Evolutionary conservation across 768 basidiomycete genomes (phyloP), one percentile per base, ranked within the genome.

Genomic region (Lentinula raphanica): DNA sequence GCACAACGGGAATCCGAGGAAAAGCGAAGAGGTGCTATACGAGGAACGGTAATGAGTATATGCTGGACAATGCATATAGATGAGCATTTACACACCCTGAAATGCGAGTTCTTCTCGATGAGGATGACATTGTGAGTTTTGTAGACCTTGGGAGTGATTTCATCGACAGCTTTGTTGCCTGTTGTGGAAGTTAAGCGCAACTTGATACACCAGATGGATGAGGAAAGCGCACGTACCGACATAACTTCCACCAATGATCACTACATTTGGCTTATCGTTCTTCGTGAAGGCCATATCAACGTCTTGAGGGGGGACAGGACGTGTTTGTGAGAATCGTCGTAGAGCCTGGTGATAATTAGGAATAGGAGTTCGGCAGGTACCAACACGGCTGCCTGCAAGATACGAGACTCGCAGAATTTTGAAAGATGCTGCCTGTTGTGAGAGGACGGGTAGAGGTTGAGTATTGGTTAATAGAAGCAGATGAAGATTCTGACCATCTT

Each of bases 201-300:
- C n/a, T n/a, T n/a, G n/a, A n/a, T n/a, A 23, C 3, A 35, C 17
- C 5, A 36, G 25, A 4, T 28, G n/a, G 9, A 40, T 15, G 5
- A 13, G 35, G 8, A 13, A 12, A 12, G 8, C 25, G 27, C 21
- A 59, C 62, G 25, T 31, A 56, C 73, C 74, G 23, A 72, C 73
- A 60, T 70, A 74, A 25, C 66, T 68, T 3, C 72, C 74, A 9
- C 74, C 74, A 15, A 74, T 48, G 38, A 75, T 68, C 48, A 74
- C 65, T 36, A 74, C 67, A 38, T 71, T 72, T 1, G 58, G 63
- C 53, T 66, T 69, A n/a, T 32, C 54, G 21, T 29, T 50, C n/a
- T 45, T 45, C 25, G 44, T 27, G 31, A 12, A 31, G 29, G 11
- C 12, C 51, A 53, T 53, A 19, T 4, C 17, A 13, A 12, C 23